phyloP scores from a whole-genome alignment of 2,329 filamentous ascomycete genomes.

The Colletotrichum cereale region DNA sequence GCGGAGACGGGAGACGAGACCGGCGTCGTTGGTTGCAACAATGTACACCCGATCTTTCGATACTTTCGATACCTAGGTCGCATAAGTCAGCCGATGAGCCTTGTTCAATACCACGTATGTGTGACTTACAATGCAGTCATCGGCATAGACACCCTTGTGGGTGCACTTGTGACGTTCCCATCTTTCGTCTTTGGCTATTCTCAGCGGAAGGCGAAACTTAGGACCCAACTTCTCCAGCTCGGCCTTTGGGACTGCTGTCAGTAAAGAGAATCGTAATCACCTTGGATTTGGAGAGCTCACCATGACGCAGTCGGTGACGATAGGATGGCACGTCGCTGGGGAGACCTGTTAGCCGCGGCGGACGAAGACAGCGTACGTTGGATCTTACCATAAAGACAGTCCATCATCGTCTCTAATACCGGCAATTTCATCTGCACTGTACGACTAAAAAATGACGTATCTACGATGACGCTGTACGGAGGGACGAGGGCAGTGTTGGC shows the following conservation, averaged over 20 bases:
- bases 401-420: slow-evolving; percentile 90
- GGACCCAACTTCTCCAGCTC: slow-evolving; percentile 57
- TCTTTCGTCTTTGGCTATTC: slow-evolving; percentile 89
- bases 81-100: slow-evolving; percentile 81
- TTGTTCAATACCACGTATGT: background rate
- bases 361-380: background rate
- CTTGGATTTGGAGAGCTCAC: background rate
- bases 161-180: slow-evolving; percentile 90
- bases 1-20: slow-evolving; percentile 61
- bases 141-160: slow-evolving; percentile 87
- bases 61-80: slow-evolving; percentile 74
- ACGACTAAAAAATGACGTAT: slow-evolving; percentile 62
- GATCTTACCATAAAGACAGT: slow-evolving; percentile 75
- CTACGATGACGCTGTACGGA: slow-evolving; percentile 83
- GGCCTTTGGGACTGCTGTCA: background rate
- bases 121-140: slow-evolving; percentile 50
- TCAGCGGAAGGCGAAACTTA: slow-evolving; percentile 87
- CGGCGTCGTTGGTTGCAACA: slow-evolving; percentile 77
- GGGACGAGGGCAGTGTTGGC: slow-evolving; percentile 89
- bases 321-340: slow-evolving; percentile 83
- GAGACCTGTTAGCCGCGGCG: background rate
- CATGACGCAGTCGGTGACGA: slow-evolving; percentile 77
- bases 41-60: slow-evolving; percentile 75
- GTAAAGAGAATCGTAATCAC: background rate
- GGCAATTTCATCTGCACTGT: slow-evolving; percentile 93